A percentile compares a stretch with the other conserved stretches of the same genome.
Evolutionary conservation across 768 basidiomycete species (phyloP).

Genomic region (Scleroderma bovista): DNA sequence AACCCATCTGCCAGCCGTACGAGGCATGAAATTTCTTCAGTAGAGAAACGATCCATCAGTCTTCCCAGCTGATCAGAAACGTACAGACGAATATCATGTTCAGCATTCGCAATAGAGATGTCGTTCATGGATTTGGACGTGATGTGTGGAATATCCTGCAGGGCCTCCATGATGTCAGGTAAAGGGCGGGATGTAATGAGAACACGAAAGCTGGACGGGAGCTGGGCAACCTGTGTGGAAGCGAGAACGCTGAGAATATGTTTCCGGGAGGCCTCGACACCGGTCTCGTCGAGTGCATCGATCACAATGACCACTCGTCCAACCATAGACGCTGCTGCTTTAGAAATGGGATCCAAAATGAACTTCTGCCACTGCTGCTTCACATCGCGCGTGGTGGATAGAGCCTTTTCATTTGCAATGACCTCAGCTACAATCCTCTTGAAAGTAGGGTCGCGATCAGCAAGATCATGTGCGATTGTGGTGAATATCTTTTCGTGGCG

Average conservation of each 20-base stretch:
- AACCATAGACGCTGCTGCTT: not conserved
- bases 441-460: conserved; percentile 8
- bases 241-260: not conserved
- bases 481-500: conserved; percentile 6
- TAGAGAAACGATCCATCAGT: too few relatives aligned
- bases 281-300: not conserved
- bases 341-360: not conserved
- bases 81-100: too few relatives aligned
- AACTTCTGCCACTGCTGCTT: not conserved
- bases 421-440: not conserved
- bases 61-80: too few relatives aligned
- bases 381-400: not conserved
- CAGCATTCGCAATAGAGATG: too few relatives aligned
- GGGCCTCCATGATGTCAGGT: too few relatives aligned
- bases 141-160: too few relatives aligned
- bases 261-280: not conserved
- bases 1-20: not conserved
- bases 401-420: not conserved
- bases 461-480: conserved; percentile 8
- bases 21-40: too few relatives aligned
- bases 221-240: not conserved
- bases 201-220: conserved; percentile 1
- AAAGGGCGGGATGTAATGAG: not conserved
- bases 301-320: not conserved
- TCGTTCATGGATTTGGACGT: too few relatives aligned